Evolutionary conservation across 1,284 basidiomycete genomes (phyloP), one percentile per base, ranked within the genome.

Genomic region (Rugiboletus extremiorientalis): DNA sequence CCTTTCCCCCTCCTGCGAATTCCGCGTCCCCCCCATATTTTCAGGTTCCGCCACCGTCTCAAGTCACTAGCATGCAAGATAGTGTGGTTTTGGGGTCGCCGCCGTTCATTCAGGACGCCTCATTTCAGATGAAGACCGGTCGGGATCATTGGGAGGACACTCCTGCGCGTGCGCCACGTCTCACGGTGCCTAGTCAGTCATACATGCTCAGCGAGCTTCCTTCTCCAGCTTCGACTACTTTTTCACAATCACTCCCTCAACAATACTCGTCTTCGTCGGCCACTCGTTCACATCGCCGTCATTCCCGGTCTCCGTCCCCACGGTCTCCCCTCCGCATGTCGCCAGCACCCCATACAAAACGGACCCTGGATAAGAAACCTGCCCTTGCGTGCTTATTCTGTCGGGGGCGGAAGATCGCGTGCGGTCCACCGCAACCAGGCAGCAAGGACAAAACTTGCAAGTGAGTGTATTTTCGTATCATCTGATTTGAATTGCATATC

Each of bases 341-440:
- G 1, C 66, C 71, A 7, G 31, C 25, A 14, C 59, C 70, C 1
- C 63, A 63, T 22, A 28, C 47, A 1, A 72, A 67, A 40, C 63
- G 62, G 52, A 38, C 60, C 5, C 34, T 65, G 31, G 71, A 76
- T 50, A 80, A 79, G 71, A 83, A 84, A 59, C 83, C 81, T 22
- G 76, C 78, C 5, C 72, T 86, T 6, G 84, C 84, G 1, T 86
- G 84, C 60, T 72, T 82, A 16, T 86, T 86, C 64, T 86, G 84
- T 65, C 75, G 84, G 36, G 83, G 81, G 6, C 74, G 84, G 43
- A 86, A 87, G 72, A 86, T 87, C 54, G 85, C 84, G 6, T 86
- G 84, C 58, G 82, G 84, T 0, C 79, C 82, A 22, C 81, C 83
- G 3, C 60, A 76, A 22, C 74, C 78, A 6, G 79, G 76, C 15